Percentiles rank a stretch among this genome's conserved stretches.
Conservation (phyloP, 2,329 filamentous ascomycete genomes). For the Talaromyces albobiverticillius region DNA sequence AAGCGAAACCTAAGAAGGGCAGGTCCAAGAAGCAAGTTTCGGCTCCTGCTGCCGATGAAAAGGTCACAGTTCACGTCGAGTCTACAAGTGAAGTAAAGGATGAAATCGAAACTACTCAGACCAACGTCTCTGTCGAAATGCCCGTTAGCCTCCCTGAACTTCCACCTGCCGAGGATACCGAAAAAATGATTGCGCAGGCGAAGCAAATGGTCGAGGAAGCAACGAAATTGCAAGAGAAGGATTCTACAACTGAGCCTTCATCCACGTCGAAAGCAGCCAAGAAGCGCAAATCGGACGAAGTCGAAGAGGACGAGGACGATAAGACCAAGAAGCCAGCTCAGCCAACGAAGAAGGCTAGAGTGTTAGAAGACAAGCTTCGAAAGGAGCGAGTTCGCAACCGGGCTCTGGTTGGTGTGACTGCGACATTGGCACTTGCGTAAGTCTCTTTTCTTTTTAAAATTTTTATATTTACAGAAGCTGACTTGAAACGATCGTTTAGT, state of each 20-base stretch:
- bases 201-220: conserved; percentile 82
- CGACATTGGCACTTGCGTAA: conserved; percentile 87
- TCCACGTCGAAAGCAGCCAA: conserved; percentile 40
- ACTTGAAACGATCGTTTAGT: conserved; percentile 23
- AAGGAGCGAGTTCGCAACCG: conserved; percentile 84
- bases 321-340: conserved; percentile 41
- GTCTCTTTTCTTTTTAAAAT: conserved; percentile 42
- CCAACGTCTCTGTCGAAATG: conserved; percentile 72
- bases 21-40: conserved; percentile 22
- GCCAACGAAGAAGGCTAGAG: conserved; percentile 67
- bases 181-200: conserved; percentile 80
- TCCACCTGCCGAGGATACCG: conserved; percentile 72
- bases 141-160: conserved; percentile 65
- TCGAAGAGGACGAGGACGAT: conserved; percentile 51
- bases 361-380: conserved; percentile 71
- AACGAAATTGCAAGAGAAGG: conserved; percentile 44
- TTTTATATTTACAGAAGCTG: not conserved
- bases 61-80: conserved; percentile 68
- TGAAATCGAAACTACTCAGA: conserved; percentile 66
- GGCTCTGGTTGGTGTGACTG: conserved; percentile 80
- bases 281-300: conserved; percentile 74
- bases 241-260: conserved; percentile 27
- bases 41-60: conserved; percentile 33
- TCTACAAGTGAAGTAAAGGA: conserved; percentile 55
- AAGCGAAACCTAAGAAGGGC: conserved; percentile 17